Evolutionary conservation across 2,329 filamentous ascomycete genomes (phyloP).

Genomic region (Penicillium sp.): DNA sequence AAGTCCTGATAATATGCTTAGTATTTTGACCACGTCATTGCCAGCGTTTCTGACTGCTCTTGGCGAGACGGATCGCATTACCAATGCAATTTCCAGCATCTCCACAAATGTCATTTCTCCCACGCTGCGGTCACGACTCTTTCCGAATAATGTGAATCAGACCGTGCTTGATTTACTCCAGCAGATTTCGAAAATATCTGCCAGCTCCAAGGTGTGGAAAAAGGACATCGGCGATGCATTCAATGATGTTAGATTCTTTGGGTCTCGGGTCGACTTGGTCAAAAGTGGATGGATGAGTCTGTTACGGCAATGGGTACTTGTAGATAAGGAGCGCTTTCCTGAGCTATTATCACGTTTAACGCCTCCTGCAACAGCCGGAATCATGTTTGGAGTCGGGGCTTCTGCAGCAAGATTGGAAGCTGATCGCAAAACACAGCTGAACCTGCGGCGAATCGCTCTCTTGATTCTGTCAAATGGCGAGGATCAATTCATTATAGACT

Average conservation of each 20-base stretch:
- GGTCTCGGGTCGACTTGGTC: conserved; percentile 62
- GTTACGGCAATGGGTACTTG: conserved; percentile 75
- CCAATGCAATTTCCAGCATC: conserved; percentile 72
- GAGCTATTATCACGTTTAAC: conserved; percentile 76
- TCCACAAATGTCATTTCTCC: conserved; percentile 80
- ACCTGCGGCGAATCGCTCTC: conserved; percentile 75
- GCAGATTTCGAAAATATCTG: conserved; percentile 71
- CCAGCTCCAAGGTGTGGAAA: conserved; percentile 84
- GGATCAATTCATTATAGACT: conserved; percentile 75
- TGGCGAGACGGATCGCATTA: conserved; percentile 78
- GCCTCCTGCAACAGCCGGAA: conserved; percentile 84
- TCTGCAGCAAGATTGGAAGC: conserved; percentile 91
- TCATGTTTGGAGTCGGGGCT: conserved; percentile 97
- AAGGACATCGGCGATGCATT: conserved; percentile 90
- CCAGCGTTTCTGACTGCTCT: conserved; percentile 78
- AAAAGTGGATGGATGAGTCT: conserved; percentile 76
- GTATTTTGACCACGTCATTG: conserved; percentile 73
- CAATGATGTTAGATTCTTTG: conserved; percentile 83
- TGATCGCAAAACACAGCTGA: conserved; percentile 87
- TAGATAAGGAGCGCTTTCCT: conserved; percentile 81
- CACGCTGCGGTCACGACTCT: conserved; percentile 75
- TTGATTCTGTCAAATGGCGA: conserved; percentile 71
- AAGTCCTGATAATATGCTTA: conserved; percentile 70
- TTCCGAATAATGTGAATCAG: conserved; percentile 77
- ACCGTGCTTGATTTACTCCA: conserved; percentile 69